These are phyloP conservation scores for Gossypium ekmanianum DNA, from an alignment of 345 rosid genomes.

Conservation along the genomic window DNA sequence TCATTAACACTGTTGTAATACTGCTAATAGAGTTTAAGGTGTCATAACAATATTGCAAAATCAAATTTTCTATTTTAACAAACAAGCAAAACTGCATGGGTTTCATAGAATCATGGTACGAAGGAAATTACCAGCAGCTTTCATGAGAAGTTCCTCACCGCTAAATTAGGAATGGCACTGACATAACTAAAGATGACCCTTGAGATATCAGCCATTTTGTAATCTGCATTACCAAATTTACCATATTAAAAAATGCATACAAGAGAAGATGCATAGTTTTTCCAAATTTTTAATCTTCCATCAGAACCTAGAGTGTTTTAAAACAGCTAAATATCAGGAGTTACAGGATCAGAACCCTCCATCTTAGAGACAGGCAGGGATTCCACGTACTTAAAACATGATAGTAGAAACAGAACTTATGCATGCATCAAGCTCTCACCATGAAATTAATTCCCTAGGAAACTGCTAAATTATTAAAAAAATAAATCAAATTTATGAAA, in stretches of 20 bases:
- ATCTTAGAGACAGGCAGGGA: background rate
- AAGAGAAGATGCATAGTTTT: background rate
- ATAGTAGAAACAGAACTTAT: background rate
- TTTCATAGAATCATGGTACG: conserved; percentile 28
- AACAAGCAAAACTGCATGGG: conserved; percentile 25
- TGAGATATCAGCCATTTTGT: conserved; percentile 42
- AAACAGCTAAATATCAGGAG: background rate
- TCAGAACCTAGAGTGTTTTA: background rate
- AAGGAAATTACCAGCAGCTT: conserved; percentile 40
- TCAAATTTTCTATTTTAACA: background rate
- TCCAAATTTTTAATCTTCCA: background rate
- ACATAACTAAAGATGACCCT: conserved; percentile 53
- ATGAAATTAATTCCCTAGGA: background rate
- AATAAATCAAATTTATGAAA: background rate
- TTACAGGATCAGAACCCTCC: background rate
- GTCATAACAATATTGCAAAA: conserved; percentile 6
- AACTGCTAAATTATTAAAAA: background rate
- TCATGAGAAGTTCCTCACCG: conserved; percentile 70
- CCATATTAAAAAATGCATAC: background rate
- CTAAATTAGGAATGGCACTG: conserved; percentile 51
- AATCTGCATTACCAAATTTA: conserved; percentile 42
- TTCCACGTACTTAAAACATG: too few species aligned
- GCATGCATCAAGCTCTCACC: background rate
- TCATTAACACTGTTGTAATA: background rate
- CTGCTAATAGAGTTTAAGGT: background rate